Conservation (phyloP, 495 filamentous ascomycete genomes). For the Penicillium odoratum region DNA sequence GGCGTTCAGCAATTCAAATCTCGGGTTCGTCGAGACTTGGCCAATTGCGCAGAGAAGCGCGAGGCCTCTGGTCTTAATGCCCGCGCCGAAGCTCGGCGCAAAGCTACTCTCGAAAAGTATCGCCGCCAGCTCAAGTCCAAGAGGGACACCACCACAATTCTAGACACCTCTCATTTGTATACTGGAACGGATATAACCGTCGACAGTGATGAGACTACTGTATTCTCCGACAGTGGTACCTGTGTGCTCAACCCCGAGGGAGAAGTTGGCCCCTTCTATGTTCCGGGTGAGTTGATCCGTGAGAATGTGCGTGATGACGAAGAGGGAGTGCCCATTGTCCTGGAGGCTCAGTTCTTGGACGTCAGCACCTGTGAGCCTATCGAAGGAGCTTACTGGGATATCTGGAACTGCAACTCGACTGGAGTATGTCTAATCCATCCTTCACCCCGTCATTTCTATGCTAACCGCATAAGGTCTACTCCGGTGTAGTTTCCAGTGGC, state of each 20-base stretch:
- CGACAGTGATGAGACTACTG: background rate
- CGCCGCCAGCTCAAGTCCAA: conserved; percentile 8
- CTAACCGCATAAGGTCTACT: conserved; percentile 37
- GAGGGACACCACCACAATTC: conserved; percentile 1
- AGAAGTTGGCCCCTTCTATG: conserved; percentile 16
- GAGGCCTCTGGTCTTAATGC: conserved; percentile 13
- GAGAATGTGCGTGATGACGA: conserved; percentile 42
- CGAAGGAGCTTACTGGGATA: conserved; percentile 44
- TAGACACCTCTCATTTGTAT: conserved; percentile 5
- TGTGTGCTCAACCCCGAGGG: conserved; percentile 17
- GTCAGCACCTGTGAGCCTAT: conserved; percentile 46
- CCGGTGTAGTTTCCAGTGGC: conserved; percentile 21
- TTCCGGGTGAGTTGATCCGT: conserved; percentile 45
- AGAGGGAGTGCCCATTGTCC: conserved; percentile 45
- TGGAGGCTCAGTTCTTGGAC: conserved; percentile 54
- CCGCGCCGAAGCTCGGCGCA: conserved; percentile 19
- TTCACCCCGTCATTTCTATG: conserved; percentile 32
- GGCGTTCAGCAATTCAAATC: background rate
- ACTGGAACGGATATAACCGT: conserved; percentile 6
- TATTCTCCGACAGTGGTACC: conserved; percentile 8
- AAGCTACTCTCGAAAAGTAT: conserved; percentile 9
- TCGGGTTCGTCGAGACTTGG: conserved; percentile 6
- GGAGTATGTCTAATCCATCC: conserved; percentile 39
- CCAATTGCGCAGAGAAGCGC: conserved; percentile 11
- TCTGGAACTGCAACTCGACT: conserved; percentile 54